Conservation (phyloP, 1,284 basidiomycete species). For the Afroboletus lepidellus region DNA sequence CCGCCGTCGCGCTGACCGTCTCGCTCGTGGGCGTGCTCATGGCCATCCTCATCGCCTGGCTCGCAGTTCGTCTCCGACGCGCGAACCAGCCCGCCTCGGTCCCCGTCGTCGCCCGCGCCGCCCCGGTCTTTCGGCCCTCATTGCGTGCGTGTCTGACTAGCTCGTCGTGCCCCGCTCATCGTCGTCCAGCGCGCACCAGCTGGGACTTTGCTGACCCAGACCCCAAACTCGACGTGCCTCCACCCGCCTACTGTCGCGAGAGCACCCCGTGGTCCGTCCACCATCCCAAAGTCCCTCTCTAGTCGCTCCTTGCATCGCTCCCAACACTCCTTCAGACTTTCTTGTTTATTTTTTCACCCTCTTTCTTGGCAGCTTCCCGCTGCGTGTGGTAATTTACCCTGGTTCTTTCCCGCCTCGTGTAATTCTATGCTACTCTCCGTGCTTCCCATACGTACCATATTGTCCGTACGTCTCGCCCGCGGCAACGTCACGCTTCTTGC, state of each 20-base stretch:
- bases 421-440: conserved; percentile 10
- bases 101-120: no score
- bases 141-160: no score
- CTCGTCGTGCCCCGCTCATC: no score
- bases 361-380: not conserved
- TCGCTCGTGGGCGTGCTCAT: conserved; percentile 28
- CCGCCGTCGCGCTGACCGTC: conserved; percentile 28
- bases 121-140: no score
- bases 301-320: not conserved
- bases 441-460: not conserved
- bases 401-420: conserved; percentile 3
- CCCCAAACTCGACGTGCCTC: conserved; percentile 15
- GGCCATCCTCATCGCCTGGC: conserved; percentile 25
- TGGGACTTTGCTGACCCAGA: conserved; percentile 36
- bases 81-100: not conserved
- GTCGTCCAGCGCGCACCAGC: no score
- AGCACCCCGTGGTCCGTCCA: not conserved
- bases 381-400: not conserved
- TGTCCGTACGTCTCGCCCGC: not conserved
- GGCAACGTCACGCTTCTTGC: no score
- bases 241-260: not conserved
- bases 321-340: not conserved
- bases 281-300: no score
- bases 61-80: conserved; percentile 26
- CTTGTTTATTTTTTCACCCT: not conserved